Evolutionary conservation across 2,329 filamentous ascomycete species (phyloP).

Genomic region (Rutstroemia sp.): DNA sequence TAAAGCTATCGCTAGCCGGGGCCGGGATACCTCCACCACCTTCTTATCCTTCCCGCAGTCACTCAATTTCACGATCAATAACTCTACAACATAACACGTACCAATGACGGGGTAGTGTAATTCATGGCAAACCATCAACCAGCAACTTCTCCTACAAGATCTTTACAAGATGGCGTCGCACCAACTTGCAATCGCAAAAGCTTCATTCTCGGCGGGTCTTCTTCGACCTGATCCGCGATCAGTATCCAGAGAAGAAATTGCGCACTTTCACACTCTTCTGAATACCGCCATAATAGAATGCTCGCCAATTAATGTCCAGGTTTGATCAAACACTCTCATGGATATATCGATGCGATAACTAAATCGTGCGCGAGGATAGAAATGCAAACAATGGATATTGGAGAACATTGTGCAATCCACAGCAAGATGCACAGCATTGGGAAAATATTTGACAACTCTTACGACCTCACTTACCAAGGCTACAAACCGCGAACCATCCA

Average conservation of each 20-base stretch:
- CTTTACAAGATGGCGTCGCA: constrained; percentile 52
- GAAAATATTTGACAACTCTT: constrained; percentile 67
- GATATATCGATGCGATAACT: constrained; percentile 29
- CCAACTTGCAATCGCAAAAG: constrained; percentile 70
- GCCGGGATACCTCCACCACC: too few species aligned
- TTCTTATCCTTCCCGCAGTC: background rate
- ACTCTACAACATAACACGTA: too few species aligned
- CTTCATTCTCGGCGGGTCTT: constrained; percentile 66
- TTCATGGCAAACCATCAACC: background rate
- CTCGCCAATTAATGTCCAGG: constrained; percentile 78
- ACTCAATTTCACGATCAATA: too few species aligned
- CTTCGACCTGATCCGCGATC: constrained; percentile 67
- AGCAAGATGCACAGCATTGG: constrained; percentile 57
- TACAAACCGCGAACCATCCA: constrained; percentile 40
- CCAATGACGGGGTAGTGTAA: background rate
- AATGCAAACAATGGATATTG: constrained; percentile 81
- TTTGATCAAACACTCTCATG: constrained; percentile 44
- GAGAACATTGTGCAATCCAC: constrained; percentile 62
- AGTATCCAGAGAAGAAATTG: constrained; percentile 61
- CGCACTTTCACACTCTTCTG: constrained; percentile 59
- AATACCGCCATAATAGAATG: constrained; percentile 60
- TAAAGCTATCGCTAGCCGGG: too few species aligned
- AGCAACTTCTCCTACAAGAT: background rate
- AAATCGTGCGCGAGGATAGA: constrained; percentile 48
- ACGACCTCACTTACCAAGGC: constrained; percentile 47